These are phyloP conservation scores for Orobanche coerulescens DNA, from an alignment of 257 asterid genomes.

Conservation along the genomic window DNA sequence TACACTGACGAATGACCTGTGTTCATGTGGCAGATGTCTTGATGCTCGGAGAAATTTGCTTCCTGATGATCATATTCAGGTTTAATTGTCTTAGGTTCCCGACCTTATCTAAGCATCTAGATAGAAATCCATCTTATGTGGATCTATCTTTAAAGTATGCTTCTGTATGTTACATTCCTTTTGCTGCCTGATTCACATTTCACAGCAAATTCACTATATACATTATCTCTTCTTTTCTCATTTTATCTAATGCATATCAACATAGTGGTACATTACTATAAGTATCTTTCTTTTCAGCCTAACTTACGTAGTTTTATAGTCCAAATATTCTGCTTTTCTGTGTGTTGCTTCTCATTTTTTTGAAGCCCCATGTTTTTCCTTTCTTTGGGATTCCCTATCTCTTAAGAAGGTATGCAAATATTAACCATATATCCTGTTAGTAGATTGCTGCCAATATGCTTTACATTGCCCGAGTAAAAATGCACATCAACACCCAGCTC, in stretches of 20 bases:
- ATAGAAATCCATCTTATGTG: neutral
- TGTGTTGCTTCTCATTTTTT: neutral
- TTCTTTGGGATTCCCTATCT: conserved; percentile 7
- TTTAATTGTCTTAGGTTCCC: conserved; percentile 27
- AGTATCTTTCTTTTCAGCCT: neutral
- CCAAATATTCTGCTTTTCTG: neutral
- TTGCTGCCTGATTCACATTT: neutral
- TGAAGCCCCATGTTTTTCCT: neutral
- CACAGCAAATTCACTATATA: neutral
- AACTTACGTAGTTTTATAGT: neutral
- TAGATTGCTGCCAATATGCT: conserved; percentile 73
- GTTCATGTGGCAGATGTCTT: conserved; percentile 62
- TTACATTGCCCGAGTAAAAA: conserved; percentile 63
- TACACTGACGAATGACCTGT: conserved; percentile 22
- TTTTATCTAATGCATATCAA: neutral
- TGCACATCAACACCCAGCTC: conserved; percentile 43
- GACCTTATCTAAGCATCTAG: neutral
- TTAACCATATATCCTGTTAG: conserved; percentile 21
- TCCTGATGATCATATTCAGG: conserved; percentile 80
- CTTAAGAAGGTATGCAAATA: conserved; percentile 4
- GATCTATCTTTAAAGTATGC: conserved; percentile 4
- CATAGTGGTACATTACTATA: neutral
- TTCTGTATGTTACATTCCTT: neutral
- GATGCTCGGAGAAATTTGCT: conserved; percentile 54
- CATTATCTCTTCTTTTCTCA: neutral